Evolutionary conservation across 1,284 basidiomycete genomes (phyloP).

Genomic region (Fomes fomentarius): DNA sequence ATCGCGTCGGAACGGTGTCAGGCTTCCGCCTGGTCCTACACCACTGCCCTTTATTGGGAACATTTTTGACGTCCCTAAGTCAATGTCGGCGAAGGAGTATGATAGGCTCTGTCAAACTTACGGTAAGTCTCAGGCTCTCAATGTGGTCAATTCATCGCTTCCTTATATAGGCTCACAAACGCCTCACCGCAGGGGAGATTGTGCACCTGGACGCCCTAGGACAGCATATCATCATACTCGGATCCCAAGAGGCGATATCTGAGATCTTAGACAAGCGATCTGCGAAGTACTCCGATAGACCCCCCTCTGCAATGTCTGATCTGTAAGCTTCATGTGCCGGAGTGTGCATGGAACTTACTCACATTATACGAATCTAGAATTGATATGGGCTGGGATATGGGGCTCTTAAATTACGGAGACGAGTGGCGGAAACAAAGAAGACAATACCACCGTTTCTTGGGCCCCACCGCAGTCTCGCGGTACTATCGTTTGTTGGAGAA

Average conservation of each 20-base stretch:
- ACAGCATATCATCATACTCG: constrained; percentile 34
- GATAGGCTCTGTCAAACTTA: constrained; percentile 3
- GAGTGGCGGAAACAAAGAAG: background rate
- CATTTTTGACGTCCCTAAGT: background rate
- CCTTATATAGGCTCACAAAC: background rate
- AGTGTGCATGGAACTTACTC: no score
- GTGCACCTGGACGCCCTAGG: constrained; percentile 33
- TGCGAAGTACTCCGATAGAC: constrained; percentile 32
- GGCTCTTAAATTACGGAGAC: background rate
- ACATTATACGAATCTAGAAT: background rate
- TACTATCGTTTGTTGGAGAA: background rate
- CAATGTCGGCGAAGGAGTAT: background rate
- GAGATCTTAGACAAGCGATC: constrained; percentile 39
- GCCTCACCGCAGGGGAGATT: constrained; percentile 28
- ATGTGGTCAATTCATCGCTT: no score
- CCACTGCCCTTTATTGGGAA: background rate
- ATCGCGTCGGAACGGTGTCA: no score
- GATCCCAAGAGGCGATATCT: constrained; percentile 32
- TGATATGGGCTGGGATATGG: constrained; percentile 6
- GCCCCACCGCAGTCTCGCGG: background rate
- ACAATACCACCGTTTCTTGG: background rate
- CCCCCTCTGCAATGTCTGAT: background rate
- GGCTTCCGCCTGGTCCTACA: background rate
- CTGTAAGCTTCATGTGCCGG: background rate
- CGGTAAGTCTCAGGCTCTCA: constrained; percentile 1